Base-by-base conservation (phyloP, 2,329 filamentous ascomycete species). In the Pseudogymnoascus sp. region DNA sequence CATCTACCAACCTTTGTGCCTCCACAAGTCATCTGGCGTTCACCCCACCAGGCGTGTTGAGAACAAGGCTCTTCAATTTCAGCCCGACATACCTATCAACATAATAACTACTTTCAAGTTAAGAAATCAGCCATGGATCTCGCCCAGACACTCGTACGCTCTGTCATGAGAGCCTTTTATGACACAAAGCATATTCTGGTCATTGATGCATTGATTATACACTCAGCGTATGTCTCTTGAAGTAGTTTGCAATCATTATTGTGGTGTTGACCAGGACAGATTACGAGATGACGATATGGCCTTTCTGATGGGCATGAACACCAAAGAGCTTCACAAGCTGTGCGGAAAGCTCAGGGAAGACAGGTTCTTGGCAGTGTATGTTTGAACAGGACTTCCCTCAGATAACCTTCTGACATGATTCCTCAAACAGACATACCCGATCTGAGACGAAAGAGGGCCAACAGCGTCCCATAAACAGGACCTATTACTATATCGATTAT, bases 401-500 rank as follows among this genome's bases (percentile, higher is more conserved):
- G 39, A 64, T 41, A n/a, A 23, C 16, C 37, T 25, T 14, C 37
- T 60, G 14, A 25, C 45, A 62, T 60, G 25, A 63, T 25, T 69
- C 37, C 6, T 34, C 37, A 36, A 65, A 41, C 72, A 90, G 84
- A 71, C 87, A 88, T 75, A 86, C 87, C 34, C 87, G 92, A 66
- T 85, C 87, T 61, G 92, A 96, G 74, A 79, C 90, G 63, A 87
- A 88, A 69, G 90, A 93, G 73, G 91, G 90, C 62, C 90, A 92
- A 65, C 88, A 90, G 65, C 88, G 92, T 62, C 89, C 91, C 4
- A 88, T 90, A 69, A 92, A 89, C 73, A 86, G 91, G 71, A 96
- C 93, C 67, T 99, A 96, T 82, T 99, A 96, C 79, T 99, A 91
- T 77, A 93, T 99, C 74, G 93, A 97, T 75, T 96, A 96, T 73